Evolutionary conservation across 305 asterid species (phyloP).

Genomic region (Solanum chacoense): DNA sequence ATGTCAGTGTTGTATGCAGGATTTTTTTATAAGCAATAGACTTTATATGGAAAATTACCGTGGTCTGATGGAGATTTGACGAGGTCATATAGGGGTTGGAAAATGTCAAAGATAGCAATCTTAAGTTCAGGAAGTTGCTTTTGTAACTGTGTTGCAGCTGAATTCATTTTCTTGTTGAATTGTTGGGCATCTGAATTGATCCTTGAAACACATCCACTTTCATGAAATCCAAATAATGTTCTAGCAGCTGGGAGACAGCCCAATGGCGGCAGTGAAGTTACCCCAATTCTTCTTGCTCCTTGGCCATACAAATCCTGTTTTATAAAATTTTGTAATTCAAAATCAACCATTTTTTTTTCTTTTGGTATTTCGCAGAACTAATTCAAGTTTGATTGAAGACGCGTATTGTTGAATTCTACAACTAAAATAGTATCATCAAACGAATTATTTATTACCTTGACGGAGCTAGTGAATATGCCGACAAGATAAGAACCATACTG

Average conservation of each 20-base stretch:
- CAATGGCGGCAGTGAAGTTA: slow-evolving; percentile 69
- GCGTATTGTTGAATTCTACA: neutral
- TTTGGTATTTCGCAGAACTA: neutral
- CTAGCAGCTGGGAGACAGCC: slow-evolving; percentile 75
- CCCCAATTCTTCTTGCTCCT: slow-evolving; percentile 88
- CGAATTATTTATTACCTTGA: slow-evolving; percentile 37
- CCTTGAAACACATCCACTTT: slow-evolving; percentile 57
- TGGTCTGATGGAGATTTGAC: slow-evolving; percentile 38
- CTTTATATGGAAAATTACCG: neutral
- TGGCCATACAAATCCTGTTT: slow-evolving; percentile 49
- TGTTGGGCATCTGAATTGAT: slow-evolving; percentile 64
- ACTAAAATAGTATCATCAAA: neutral
- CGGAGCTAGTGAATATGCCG: slow-evolving; percentile 34
- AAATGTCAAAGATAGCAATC: slow-evolving; percentile 68
- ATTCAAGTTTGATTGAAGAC: neutral
- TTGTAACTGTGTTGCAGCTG: slow-evolving; percentile 47
- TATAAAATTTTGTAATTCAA: neutral
- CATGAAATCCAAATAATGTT: slow-evolving; percentile 54
- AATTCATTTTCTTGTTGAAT: slow-evolving; percentile 58
- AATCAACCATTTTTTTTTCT: neutral
- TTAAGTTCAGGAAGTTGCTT: slow-evolving; percentile 52
- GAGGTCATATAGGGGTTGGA: slow-evolving; percentile 56
- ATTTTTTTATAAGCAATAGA: neutral
- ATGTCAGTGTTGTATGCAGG: neutral
- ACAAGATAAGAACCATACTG: slow-evolving; percentile 58